A percentile compares a stretch with the other conserved stretches of the same genome.
These are phyloP conservation scores for Ceriops tagal DNA, from an alignment of 345 rosid genomes.

Conservation along the genomic window DNA sequence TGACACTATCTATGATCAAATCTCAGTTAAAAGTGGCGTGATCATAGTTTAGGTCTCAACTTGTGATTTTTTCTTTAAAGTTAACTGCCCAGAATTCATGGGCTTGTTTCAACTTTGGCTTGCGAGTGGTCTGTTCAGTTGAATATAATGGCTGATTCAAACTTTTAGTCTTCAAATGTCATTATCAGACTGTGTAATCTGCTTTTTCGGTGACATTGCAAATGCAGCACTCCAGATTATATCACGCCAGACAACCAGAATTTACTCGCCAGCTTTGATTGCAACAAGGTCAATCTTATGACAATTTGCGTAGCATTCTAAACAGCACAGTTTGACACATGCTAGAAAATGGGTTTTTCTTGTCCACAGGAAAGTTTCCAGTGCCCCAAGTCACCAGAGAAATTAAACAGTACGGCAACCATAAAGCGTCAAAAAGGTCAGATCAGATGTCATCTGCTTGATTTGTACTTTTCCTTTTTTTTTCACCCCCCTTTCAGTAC, in stretches of 20 bases:
- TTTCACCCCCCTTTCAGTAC: no score
- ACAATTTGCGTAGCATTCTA: no score
- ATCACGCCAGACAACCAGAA: slow-evolving; percentile 88
- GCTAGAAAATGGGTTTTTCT: neutral
- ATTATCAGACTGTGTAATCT: neutral
- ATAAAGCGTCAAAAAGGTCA: slow-evolving; percentile 62
- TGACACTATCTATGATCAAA: no score
- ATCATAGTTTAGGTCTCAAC: no score
- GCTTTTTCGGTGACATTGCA: neutral
- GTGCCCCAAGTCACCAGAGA: slow-evolving; percentile 94
- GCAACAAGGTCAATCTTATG: slow-evolving; percentile 48
- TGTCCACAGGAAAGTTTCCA: slow-evolving; percentile 54
- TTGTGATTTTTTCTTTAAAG: no score
- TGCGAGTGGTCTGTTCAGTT: no score
- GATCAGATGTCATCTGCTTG: slow-evolving; percentile 1
- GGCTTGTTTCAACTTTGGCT: no score
- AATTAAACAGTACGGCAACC: slow-evolving; percentile 50
- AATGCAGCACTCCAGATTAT: slow-evolving; percentile 91
- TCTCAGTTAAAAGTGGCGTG: no score
- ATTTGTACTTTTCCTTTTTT: neutral
- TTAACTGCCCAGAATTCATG: no score
- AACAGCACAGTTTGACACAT: neutral
- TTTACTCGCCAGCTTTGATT: slow-evolving; percentile 46
- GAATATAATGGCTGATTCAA: no score
- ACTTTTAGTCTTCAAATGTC: neutral